Evolutionary conservation across 2,329 filamentous ascomycete species (phyloP).

Genomic region (Epichloe sp.): DNA sequence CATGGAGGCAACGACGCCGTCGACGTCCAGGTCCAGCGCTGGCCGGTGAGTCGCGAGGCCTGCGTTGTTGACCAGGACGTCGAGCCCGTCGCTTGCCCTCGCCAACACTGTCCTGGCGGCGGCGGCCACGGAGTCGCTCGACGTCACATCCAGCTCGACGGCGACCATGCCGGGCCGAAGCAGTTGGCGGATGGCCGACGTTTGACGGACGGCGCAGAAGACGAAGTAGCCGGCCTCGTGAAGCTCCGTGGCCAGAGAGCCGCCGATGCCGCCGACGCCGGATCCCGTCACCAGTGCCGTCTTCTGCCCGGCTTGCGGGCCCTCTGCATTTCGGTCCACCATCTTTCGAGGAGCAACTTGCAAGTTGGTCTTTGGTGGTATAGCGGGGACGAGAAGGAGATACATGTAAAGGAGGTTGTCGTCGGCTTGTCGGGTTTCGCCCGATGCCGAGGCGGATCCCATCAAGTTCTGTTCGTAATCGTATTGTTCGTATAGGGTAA

Average conservation of each 20-base stretch:
- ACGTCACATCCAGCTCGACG: constrained; percentile 21
- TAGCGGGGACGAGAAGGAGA: no score
- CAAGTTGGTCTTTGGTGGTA: neutral
- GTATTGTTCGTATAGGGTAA: no score
- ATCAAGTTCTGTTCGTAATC: no score
- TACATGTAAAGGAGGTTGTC: no score
- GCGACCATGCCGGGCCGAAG: constrained; percentile 10
- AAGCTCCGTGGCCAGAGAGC: constrained; percentile 13
- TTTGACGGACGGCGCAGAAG: constrained; percentile 19
- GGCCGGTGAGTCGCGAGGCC: constrained; percentile 12
- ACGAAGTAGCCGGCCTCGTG: constrained; percentile 16
- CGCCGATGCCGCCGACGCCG: constrained; percentile 14
- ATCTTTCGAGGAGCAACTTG: neutral
- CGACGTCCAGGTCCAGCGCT: constrained; percentile 16
- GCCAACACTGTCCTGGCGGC: constrained; percentile 8
- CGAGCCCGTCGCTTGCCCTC: constrained; percentile 9
- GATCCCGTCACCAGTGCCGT: constrained; percentile 4
- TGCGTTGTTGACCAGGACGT: constrained; percentile 14
- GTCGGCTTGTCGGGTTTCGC: no score
- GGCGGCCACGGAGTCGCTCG: constrained; percentile 12
- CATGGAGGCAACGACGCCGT: constrained; percentile 18
- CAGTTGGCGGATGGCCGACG: constrained; percentile 12
- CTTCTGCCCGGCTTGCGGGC: constrained; percentile 1
- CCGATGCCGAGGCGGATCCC: no score
- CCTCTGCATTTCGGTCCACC: neutral